Percentiles rank a stretch among this genome's conserved stretches.
Conservation (phyloP, 257 asterid genomes). For the Forsythia suspensa region DNA sequence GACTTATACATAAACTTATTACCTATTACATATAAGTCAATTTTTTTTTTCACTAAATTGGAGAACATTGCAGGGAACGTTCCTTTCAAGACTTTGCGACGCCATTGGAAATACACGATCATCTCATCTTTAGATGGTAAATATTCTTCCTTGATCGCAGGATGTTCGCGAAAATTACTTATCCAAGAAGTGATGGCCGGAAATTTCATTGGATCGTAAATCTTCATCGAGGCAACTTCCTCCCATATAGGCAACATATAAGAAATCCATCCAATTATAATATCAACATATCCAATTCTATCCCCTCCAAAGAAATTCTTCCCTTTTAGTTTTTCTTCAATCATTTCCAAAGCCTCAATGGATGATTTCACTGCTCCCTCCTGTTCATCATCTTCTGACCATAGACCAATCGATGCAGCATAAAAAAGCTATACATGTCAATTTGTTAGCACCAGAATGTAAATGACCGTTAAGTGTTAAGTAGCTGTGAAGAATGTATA, state of each 20-base stretch:
- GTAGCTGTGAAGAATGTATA: too few species aligned
- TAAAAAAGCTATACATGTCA: conserved; percentile 13
- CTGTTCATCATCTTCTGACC: conserved; percentile 30
- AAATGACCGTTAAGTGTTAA: too few species aligned
- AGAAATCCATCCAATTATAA: conserved; percentile 35
- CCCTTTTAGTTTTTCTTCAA: conserved; percentile 31
- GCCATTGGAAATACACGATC: conserved; percentile 14
- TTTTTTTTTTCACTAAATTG: too few species aligned
- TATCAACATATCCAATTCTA: conserved; percentile 37
- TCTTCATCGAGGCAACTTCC: conserved; percentile 27
- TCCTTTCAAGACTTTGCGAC: conserved; percentile 8
- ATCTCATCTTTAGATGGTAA: conserved; percentile 25
- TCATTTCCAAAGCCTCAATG: conserved; percentile 28
- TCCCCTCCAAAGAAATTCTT: conserved; percentile 47
- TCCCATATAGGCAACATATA: conserved; percentile 38
- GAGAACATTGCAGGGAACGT: background rate
- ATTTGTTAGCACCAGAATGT: background rate
- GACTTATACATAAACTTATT: background rate
- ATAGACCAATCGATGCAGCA: conserved; percentile 15
- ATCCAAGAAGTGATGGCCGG: conserved; percentile 26
- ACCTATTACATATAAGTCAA: too few species aligned
- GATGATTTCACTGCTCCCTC: conserved; percentile 29
- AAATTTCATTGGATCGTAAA: conserved; percentile 28
- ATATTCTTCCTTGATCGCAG: conserved; percentile 23
- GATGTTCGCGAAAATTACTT: conserved; percentile 19